phyloP scores from a whole-genome alignment of 345 rosid genomes.

The Aurinia saxatilis region DNA sequence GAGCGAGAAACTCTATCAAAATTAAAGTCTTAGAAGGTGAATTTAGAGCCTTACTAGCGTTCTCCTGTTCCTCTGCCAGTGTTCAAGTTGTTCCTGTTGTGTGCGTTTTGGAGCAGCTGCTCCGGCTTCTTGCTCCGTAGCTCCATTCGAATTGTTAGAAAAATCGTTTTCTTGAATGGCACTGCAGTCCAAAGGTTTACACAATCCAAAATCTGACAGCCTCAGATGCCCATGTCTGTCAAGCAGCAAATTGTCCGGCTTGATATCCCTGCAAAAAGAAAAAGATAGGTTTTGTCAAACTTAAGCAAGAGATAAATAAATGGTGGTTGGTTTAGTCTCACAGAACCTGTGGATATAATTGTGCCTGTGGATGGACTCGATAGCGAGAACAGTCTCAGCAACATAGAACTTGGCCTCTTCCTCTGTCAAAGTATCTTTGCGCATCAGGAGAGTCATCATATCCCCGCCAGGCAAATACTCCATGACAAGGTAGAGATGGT shows the following conservation, averaged over 20 bases:
- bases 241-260: slow-evolving; percentile 58
- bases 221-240: slow-evolving; percentile 54
- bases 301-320: no score
- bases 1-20: neutral
- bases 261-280: slow-evolving; percentile 39
- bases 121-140: slow-evolving; percentile 32
- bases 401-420: slow-evolving; percentile 64
- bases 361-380: slow-evolving; percentile 59
- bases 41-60: slow-evolving; percentile 38
- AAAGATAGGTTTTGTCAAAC: no score
- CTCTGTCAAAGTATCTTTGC: slow-evolving; percentile 59
- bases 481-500: slow-evolving; percentile 55
- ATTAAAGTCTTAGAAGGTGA: neutral
- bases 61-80: slow-evolving; percentile 65
- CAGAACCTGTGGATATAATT: slow-evolving; percentile 57
- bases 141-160: slow-evolving; percentile 30
- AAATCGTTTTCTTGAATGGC: slow-evolving; percentile 50
- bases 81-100: slow-evolving; percentile 53
- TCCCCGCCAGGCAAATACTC: slow-evolving; percentile 67
- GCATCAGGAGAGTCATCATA: slow-evolving; percentile 65
- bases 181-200: slow-evolving; percentile 62
- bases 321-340: neutral
- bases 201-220: slow-evolving; percentile 61
- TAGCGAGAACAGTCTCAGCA: slow-evolving; percentile 60
- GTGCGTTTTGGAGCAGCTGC: slow-evolving; percentile 48